Evolutionary conservation across 352 stramenopile species (phyloP).

Genomic region (Phytophthora pisi): DNA sequence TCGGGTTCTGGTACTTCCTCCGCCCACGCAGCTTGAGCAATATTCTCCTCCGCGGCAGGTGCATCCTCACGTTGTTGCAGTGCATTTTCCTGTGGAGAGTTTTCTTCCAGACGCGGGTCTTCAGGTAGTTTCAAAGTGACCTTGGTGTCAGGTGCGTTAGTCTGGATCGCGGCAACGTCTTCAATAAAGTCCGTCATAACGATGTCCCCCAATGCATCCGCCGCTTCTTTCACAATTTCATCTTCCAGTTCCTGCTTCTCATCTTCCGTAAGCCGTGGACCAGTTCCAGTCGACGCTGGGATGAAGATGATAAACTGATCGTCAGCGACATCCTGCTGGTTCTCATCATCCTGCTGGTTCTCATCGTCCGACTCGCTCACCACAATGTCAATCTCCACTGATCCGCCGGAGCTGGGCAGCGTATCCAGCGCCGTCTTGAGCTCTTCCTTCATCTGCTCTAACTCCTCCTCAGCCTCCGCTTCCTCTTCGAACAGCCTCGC

Average conservation of each 20-base stretch:
- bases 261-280: slow-evolving; percentile 16
- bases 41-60: background rate
- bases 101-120: slow-evolving; percentile 9
- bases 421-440: slow-evolving; percentile 9
- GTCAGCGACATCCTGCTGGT: background rate
- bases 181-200: slow-evolving; percentile 25
- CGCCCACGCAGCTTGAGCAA: background rate
- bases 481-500: slow-evolving; percentile 26
- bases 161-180: background rate
- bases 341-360: slow-evolving; percentile 6
- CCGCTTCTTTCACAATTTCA: slow-evolving; percentile 11
- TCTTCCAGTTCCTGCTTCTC: slow-evolving; percentile 23
- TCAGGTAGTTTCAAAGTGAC: background rate
- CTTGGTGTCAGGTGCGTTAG: background rate
- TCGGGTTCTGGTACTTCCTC: background rate
- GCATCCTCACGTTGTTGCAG: background rate
- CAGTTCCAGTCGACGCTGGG: background rate
- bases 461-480: slow-evolving; percentile 16
- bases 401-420: background rate
- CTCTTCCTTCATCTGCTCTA: slow-evolving; percentile 20
- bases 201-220: slow-evolving; percentile 15
- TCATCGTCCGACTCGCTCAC: slow-evolving; percentile 18
- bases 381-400: slow-evolving; percentile 23
- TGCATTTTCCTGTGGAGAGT: slow-evolving; percentile 8
- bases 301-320: slow-evolving; percentile 12